phyloP scores from a whole-genome alignment of 768 basidiomycete species.

The Tricholoma terreum region DNA sequence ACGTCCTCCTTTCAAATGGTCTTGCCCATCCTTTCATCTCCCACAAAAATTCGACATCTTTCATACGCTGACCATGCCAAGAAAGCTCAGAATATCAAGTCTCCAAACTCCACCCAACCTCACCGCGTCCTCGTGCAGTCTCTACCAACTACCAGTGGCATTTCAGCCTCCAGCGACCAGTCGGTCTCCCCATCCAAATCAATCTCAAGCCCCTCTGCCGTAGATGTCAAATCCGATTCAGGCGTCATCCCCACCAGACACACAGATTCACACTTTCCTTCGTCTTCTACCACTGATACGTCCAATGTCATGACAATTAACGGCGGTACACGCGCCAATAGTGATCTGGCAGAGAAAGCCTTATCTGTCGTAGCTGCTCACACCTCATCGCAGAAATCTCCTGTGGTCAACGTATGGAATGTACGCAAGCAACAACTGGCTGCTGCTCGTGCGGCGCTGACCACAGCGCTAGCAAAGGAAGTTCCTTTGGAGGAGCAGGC shows the following conservation, averaged over 20 bases:
- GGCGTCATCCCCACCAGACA: conserved; percentile 7
- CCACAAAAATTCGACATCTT: conserved; percentile 32
- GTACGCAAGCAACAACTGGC: conserved; percentile 27
- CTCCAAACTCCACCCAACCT: conserved; percentile 21
- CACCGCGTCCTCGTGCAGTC: conserved; percentile 6
- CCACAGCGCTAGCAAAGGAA: not conserved
- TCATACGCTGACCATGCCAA: conserved; percentile 59
- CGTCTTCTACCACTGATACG: conserved; percentile 1
- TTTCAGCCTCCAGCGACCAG: conserved; percentile 1
- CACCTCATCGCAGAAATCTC: conserved; percentile 14
- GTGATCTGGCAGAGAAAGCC: conserved; percentile 16
- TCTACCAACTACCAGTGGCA: conserved; percentile 1
- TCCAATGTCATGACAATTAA: not conserved
- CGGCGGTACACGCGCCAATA: conserved; percentile 8
- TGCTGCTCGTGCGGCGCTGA: conserved; percentile 17
- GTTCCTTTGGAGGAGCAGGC: not conserved
- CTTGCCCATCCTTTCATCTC: conserved; percentile 17
- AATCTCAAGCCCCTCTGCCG: conserved; percentile 2
- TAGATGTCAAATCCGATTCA: conserved; percentile 1
- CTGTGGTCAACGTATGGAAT: conserved; percentile 29
- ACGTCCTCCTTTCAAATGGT: conserved; percentile 16
- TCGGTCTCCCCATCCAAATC: conserved; percentile 4
- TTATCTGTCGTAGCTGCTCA: conserved; percentile 17
- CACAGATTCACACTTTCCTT: not conserved
- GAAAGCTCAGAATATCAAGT: conserved; percentile 40